Percentiles rank a stretch among this genome's conserved stretches.
These are phyloP conservation scores for Zygosaccharomyces lentus DNA, from an alignment of 805 yeast species.

Conservation along the genomic window DNA sequence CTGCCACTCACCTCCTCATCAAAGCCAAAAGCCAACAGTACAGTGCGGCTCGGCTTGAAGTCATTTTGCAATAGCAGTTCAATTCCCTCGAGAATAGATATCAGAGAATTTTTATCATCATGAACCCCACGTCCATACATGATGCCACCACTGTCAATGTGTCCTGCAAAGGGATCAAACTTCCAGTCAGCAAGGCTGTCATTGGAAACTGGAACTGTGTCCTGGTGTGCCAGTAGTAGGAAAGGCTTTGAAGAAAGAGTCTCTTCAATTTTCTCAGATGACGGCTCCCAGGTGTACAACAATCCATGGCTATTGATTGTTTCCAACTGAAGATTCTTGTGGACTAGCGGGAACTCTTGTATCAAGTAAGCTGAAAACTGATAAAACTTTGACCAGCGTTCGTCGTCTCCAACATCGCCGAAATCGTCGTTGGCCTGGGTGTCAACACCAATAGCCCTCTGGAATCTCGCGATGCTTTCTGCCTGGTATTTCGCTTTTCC, in stretches of 20 bases:
- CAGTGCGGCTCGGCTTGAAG: constrained; percentile 5
- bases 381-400: constrained; percentile 9
- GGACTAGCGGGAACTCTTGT: constrained; percentile 6
- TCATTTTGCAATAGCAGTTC: constrained; percentile 4
- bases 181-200: constrained; percentile 4
- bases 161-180: constrained; percentile 6
- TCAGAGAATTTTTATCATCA: constrained; percentile 5
- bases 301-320: constrained; percentile 4
- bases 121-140: constrained; percentile 9
- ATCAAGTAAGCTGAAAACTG: constrained; percentile 9
- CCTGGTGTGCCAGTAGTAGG: constrained; percentile 5
- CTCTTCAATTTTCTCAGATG: background rate
- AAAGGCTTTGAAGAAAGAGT: constrained; percentile 1
- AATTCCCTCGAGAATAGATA: constrained; percentile 5
- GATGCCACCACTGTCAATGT: constrained; percentile 1
- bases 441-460: constrained; percentile 1
- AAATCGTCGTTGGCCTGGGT: constrained; percentile 7
- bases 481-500: background rate
- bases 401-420: constrained; percentile 6
- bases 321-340: constrained; percentile 3
- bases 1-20: constrained; percentile 7
- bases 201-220: constrained; percentile 8
- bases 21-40: constrained; percentile 6
- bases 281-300: constrained; percentile 5
- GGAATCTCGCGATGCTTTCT: constrained; percentile 3